Conservation (phyloP, 2,329 filamentous ascomycete species). For the Gaeumannomyces tritici region DNA sequence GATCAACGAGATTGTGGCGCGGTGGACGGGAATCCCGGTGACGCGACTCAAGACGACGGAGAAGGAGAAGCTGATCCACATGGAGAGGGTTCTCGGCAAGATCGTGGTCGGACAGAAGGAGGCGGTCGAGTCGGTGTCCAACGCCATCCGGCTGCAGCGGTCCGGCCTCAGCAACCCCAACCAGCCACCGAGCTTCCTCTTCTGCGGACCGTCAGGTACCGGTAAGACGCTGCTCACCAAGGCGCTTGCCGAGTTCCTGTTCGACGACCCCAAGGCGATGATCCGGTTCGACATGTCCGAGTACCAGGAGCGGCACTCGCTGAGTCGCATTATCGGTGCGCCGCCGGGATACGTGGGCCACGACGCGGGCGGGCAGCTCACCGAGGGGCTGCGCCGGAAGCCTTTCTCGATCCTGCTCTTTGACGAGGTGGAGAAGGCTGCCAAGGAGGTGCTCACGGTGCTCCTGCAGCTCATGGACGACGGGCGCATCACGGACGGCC, state of each 20-base stretch:
- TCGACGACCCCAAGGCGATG: slow-evolving; percentile 95
- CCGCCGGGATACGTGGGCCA: slow-evolving; percentile 96
- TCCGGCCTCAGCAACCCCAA: slow-evolving; percentile 94
- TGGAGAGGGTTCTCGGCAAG: slow-evolving; percentile 80
- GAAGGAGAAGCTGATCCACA: slow-evolving; percentile 96
- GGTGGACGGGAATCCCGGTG: slow-evolving; percentile 97
- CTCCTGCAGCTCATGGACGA: slow-evolving; percentile 99
- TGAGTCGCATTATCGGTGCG: slow-evolving; percentile 95
- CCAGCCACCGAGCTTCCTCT: slow-evolving; percentile 94
- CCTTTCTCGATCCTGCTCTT: slow-evolving; percentile 98
- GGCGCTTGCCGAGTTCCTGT: slow-evolving; percentile 92
- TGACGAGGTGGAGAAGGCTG: slow-evolving; percentile 96
- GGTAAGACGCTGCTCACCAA: slow-evolving; percentile 97
- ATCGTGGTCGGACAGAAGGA: slow-evolving; percentile 91
- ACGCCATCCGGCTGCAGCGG: slow-evolving; percentile 89
- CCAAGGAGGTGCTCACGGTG: slow-evolving; percentile 93
- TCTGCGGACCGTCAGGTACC: slow-evolving; percentile 96
- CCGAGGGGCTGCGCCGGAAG: slow-evolving; percentile 83
- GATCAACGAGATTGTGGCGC: slow-evolving; percentile 96
- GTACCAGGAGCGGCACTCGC: slow-evolving; percentile 92
- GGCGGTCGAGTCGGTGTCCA: slow-evolving; percentile 85
- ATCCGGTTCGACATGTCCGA: slow-evolving; percentile 99
- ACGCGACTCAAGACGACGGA: slow-evolving; percentile 89
- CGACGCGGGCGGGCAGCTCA: slow-evolving; percentile 90
- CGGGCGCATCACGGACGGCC: slow-evolving; percentile 94